Percentiles rank a stretch among this genome's conserved stretches.
phyloP scores from a whole-genome alignment of 768 basidiomycete genomes.

The Fibroporia radiculosa region DNA sequence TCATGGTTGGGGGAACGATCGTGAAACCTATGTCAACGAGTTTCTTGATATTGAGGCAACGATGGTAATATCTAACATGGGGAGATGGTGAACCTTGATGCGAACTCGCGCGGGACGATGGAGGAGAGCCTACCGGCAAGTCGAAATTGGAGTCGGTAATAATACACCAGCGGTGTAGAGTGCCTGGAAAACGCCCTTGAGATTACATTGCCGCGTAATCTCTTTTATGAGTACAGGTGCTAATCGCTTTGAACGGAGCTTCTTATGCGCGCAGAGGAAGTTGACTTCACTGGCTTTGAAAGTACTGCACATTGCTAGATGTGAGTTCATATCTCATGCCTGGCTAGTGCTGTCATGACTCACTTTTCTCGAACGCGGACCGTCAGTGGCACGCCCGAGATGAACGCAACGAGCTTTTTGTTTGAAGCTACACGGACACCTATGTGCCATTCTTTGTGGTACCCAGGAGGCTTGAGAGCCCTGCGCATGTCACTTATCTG shows the following conservation, averaged over 20 bases:
- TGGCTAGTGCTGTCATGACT: slow-evolving; percentile 20
- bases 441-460: slow-evolving; percentile 90
- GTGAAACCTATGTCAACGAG: slow-evolving; percentile 87
- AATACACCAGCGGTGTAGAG: slow-evolving; percentile 94
- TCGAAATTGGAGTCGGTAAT: slow-evolving; percentile 87
- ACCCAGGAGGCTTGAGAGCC: slow-evolving; percentile 93
- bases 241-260: slow-evolving; percentile 88
- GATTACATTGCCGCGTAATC: slow-evolving; percentile 86
- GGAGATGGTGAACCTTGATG: slow-evolving; percentile 9
- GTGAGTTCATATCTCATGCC: not conserved
- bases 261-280: slow-evolving; percentile 97
- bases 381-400: slow-evolving; percentile 84
- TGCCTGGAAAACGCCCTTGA: slow-evolving; percentile 90
- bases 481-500: slow-evolving; percentile 33
- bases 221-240: slow-evolving; percentile 97
- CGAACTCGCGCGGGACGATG: not conserved
- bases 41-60: slow-evolving; percentile 85
- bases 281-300: slow-evolving; percentile 87
- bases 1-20: slow-evolving; percentile 79
- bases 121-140: slow-evolving; percentile 53
- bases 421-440: slow-evolving; percentile 89
- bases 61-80: slow-evolving; percentile 76
- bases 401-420: slow-evolving; percentile 93
- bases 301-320: slow-evolving; percentile 33
- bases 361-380: slow-evolving; percentile 82